Base-by-base conservation (phyloP, 352 stramenopile genomes). In the Phytophthora megakarya region DNA sequence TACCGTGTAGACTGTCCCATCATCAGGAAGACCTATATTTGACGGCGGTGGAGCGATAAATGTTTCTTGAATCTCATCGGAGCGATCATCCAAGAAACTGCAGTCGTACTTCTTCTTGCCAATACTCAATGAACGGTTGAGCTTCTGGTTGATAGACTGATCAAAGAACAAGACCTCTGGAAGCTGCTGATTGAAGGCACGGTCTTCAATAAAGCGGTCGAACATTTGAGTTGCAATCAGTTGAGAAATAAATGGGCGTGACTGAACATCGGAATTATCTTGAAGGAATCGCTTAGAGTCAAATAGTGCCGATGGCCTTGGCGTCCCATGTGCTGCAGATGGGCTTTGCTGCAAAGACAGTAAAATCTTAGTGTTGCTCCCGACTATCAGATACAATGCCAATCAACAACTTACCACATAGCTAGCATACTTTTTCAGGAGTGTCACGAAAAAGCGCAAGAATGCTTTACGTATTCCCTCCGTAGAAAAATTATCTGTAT, bases 71-170 rank as follows among this genome's bases (percentile, higher is more conserved):
- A 95, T 86, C 9, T 88, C 78, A 47, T 95, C 82, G 0, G 80
- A 81, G 7, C 67, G 73, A 51, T 93, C 81, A 19, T 91, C 84
- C n/a, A 95, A 64, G 58, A 95, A 95, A 44, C 75, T 86, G 64
- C 82, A 90, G 56, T 95, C 84, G 49, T 87, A 84, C 60, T 95
- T 95, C 68, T 90, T 92, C 57, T 92, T 93, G 3, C 81, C 81
- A 30, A 92, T 80, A 9, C 70, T 79, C 32, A 88, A 61, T 11
- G 81, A 91, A 5, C 85, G 83, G 50, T 94, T 94, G 42, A 92
- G 80, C 61, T 95, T 95, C 55, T 92, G 82, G 50, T 89, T 91
- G 58, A 95, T 95, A 9, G 86, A 92, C 59, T 92, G 82, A 42
- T 95, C 86, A 46, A 95, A 95, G 66, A 95, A 95, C 3, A 86